phyloP scores from a whole-genome alignment of 2,329 filamentous ascomycete genomes.

The Cyphellophora europaea region DNA sequence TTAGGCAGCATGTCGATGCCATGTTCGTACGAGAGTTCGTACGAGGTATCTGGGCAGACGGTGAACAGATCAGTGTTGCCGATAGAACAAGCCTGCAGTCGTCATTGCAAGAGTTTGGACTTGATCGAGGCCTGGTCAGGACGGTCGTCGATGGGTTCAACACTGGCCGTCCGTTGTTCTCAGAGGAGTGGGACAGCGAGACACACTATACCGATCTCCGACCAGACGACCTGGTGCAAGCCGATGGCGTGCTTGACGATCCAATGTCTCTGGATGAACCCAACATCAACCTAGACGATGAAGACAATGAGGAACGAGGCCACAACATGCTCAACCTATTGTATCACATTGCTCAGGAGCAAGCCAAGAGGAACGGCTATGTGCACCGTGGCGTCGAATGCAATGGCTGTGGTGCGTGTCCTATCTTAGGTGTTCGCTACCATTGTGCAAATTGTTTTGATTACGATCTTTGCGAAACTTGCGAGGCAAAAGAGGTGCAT shows the following conservation, averaged over 20 bases:
- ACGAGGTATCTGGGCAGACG: no score
- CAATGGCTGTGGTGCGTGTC: conserved; percentile 77
- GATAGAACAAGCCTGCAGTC: no score
- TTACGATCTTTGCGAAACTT: conserved; percentile 90
- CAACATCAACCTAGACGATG: conserved; percentile 34
- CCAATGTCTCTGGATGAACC: conserved; percentile 21
- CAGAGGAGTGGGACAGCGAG: no score
- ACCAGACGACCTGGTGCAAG: no score
- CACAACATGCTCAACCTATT: conserved; percentile 78
- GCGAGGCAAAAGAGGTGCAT: conserved; percentile 64
- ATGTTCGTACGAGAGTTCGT: no score
- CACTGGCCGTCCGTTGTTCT: no score
- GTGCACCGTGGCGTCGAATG: conserved; percentile 89
- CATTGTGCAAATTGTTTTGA: conserved; percentile 93
- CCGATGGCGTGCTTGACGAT: conserved; percentile 8
- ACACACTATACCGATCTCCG: no score
- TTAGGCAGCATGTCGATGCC: no score
- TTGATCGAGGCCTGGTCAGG: no score
- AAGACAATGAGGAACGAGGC: conserved; percentile 37
- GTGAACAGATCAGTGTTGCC: no score
- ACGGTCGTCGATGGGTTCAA: no score
- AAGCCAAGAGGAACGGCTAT: conserved; percentile 77
- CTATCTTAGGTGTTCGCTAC: conserved; percentile 87
- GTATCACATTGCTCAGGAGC: conserved; percentile 89
- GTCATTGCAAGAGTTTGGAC: no score